A percentile compares a stretch with the other conserved stretches of the same genome.
Evolutionary conservation across 768 basidiomycete genomes (phyloP).

Genomic region (Mycena epipterygia): DNA sequence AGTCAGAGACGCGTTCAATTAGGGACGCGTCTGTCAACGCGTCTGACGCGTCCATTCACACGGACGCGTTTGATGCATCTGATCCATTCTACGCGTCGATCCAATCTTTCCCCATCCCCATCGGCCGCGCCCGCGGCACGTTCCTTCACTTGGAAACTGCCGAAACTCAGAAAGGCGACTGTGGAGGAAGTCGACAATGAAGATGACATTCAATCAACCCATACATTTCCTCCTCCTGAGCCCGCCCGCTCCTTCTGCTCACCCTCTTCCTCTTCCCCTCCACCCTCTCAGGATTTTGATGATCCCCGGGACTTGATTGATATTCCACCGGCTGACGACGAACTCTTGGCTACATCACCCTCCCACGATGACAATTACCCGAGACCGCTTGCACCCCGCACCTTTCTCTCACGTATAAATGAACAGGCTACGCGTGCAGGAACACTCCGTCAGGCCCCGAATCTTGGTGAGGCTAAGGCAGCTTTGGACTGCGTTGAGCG

Average conservation of each 20-base stretch:
- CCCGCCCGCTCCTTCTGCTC: neutral
- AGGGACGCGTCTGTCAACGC: neutral
- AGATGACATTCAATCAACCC: neutral
- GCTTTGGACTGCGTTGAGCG: no score
- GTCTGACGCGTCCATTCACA: neutral
- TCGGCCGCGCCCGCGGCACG: neutral
- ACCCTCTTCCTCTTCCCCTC: neutral
- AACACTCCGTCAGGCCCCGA: no score
- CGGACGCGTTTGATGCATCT: neutral
- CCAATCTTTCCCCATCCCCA: neutral
- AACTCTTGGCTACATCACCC: slow-evolving; percentile 9
- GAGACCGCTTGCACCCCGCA: no score
- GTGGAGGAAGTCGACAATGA: slow-evolving; percentile 10
- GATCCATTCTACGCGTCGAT: neutral
- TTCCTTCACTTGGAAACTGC: slow-evolving; percentile 15
- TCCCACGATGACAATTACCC: slow-evolving; percentile 11
- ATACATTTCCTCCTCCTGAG: neutral
- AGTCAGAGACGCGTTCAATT: slow-evolving; percentile 6
- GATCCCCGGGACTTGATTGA: neutral
- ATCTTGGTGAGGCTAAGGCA: no score
- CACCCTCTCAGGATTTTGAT: neutral
- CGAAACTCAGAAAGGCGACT: slow-evolving; percentile 1
- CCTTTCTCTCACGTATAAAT: no score
- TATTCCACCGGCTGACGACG: slow-evolving; percentile 5
- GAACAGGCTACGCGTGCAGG: no score